Evolutionary conservation across 257 asterid species (phyloP).

Genomic region (Jacaranda mimosifolia): DNA sequence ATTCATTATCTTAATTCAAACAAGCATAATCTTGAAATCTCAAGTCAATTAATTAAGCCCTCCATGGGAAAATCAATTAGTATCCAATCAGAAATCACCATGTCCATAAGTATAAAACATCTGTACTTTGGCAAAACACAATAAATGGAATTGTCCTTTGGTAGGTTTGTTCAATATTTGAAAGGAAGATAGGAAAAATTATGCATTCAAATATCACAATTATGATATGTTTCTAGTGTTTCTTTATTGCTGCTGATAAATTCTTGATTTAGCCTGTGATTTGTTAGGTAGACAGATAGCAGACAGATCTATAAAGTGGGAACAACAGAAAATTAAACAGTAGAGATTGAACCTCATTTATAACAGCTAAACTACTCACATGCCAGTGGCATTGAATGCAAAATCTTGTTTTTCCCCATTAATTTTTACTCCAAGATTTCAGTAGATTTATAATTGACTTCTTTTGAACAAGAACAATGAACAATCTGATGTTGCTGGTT

Average conservation of each 20-base stretch:
- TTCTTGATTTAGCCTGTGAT: neutral
- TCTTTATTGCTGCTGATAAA: slow-evolving; percentile 9
- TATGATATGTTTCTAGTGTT: neutral
- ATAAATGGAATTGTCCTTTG: too few relatives aligned
- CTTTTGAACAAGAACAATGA: neutral
- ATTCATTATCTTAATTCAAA: neutral
- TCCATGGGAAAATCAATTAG: neutral
- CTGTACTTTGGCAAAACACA: neutral
- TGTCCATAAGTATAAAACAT: neutral
- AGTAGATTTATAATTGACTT: neutral
- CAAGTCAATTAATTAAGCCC: neutral
- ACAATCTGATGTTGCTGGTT: too few relatives aligned
- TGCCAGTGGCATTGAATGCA: slow-evolving; percentile 32
- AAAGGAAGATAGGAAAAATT: too few relatives aligned
- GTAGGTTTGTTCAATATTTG: too few relatives aligned
- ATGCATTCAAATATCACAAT: neutral
- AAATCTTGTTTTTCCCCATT: neutral
- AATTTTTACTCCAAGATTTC: neutral
- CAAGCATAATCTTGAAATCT: neutral
- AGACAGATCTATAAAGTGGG: slow-evolving; percentile 25
- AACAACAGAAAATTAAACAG: slow-evolving; percentile 9
- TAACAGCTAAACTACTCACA: slow-evolving; percentile 39
- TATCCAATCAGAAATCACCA: neutral
- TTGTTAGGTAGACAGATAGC: slow-evolving; percentile 5
- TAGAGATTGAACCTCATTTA: slow-evolving; percentile 39